Base-by-base conservation (phyloP, 2,329 filamentous ascomycete species). In the Sarocladium brachiariae region DNA sequence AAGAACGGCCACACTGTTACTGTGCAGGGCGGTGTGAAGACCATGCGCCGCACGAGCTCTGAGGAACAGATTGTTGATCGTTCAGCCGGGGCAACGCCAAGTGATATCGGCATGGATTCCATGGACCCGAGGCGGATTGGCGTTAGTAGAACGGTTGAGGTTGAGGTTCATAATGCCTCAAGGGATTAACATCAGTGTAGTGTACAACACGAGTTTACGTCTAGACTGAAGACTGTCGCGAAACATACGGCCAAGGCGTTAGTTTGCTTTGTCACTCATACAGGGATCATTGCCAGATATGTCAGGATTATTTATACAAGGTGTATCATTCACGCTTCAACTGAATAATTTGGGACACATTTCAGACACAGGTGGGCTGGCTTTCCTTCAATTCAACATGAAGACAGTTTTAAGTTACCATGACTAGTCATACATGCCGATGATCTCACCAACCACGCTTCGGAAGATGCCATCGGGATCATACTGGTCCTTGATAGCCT, bases 361-460 rank as follows among this genome's bases (percentile, higher is more conserved):
- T n/a, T n/a, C n/a, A n/a, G n/a, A n/a, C n/a, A n/a, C n/a, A n/a
- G n/a, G n/a, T n/a, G n/a, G n/a, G n/a, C n/a, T n/a, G n/a, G n/a
- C n/a, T n/a, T n/a, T n/a, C n/a, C n/a, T n/a, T n/a, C n/a, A n/a
- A n/a, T n/a, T n/a, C n/a, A n/a, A n/a, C n/a, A n/a, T n/a, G n/a
- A n/a, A n/a, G n/a, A n/a, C n/a, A n/a, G n/a, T n/a, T n/a, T n/a
- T n/a, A n/a, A n/a, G n/a, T n/a, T n/a, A n/a, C n/a, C n/a, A n/a
- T n/a, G n/a, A 6, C 57, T 27, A 58, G 13, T 55, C 35, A 56
- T 73, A 75, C 50, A 76, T 55, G 1, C 71, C 73, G 18, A 77
- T 57, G 27, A 74, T 73, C 61, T 77, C 73, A 0, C 73, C 74
- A 2, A 76, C 62, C 9, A 75, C 65, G 38, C 70, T 76, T 56